Conservation (phyloP, 2,329 filamentous ascomycete genomes). For the Blastomyces silverae region DNA sequence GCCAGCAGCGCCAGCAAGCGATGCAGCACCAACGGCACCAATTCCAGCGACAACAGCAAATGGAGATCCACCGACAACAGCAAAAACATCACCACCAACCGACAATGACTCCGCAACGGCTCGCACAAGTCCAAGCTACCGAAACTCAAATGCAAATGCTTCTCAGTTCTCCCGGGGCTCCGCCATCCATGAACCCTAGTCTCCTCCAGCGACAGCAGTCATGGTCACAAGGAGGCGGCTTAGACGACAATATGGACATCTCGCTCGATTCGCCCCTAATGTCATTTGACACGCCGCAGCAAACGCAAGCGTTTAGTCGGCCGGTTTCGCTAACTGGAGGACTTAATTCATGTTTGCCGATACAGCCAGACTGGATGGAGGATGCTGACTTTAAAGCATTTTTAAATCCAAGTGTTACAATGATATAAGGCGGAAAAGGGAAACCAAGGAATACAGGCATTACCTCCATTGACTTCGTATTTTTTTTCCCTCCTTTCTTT, state of each 20-base stretch:
- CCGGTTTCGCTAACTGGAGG: neutral
- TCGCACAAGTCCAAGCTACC: neutral
- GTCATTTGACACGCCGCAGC: neutral
- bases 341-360: slow-evolving; percentile 10
- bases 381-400: slow-evolving; percentile 8
- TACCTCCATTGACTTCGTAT: neutral
- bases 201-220: slow-evolving; percentile 1
- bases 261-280: neutral
- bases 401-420: slow-evolving; percentile 6
- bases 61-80: neutral
- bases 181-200: slow-evolving; percentile 5
- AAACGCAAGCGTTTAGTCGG: neutral
- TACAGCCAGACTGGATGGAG: slow-evolving; percentile 7
- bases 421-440: slow-evolving; percentile 3
- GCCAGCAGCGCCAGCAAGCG: neutral
- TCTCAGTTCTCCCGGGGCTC: neutral
- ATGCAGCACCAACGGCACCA: neutral
- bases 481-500: neutral
- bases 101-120: neutral
- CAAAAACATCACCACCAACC: neutral
- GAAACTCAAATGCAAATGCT: neutral
- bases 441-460: neutral
- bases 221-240: neutral
- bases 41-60: neutral
- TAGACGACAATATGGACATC: slow-evolving; percentile 2